Evolutionary conservation across 2,329 filamentous ascomycete species (phyloP).

Genomic region (Fusarium nelsonii): DNA sequence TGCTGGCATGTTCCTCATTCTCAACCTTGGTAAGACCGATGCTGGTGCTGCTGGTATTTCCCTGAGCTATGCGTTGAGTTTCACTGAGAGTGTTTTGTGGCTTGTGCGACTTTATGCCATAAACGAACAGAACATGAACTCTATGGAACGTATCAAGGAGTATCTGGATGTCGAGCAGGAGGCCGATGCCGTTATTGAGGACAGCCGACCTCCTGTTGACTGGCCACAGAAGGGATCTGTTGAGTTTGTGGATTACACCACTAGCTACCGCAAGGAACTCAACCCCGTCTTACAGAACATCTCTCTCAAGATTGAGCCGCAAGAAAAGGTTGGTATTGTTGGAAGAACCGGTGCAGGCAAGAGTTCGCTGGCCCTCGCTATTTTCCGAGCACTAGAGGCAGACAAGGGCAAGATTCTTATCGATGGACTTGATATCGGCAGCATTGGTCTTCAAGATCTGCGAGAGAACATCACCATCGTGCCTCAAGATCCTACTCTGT

Average conservation of each 20-base stretch:
- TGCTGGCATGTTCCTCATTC: conserved; percentile 89
- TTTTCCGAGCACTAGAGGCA: conserved; percentile 94
- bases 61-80: conserved; percentile 94
- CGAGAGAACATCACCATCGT: conserved; percentile 97
- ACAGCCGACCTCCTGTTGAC: conserved; percentile 79
- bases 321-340: conserved; percentile 95
- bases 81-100: conserved; percentile 97
- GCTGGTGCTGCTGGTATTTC: conserved; percentile 93
- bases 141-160: conserved; percentile 96
- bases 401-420: conserved; percentile 90
- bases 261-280: conserved; percentile 87
- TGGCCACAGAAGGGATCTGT: conserved; percentile 91
- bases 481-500: conserved; percentile 94
- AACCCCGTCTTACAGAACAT: conserved; percentile 87
- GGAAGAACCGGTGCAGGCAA: conserved; percentile 96
- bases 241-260: conserved; percentile 90
- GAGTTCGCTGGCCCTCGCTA: conserved; percentile 90
- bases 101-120: conserved; percentile 92
- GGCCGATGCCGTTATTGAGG: conserved; percentile 80
- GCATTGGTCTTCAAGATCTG: conserved; percentile 92
- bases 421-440: conserved; percentile 89
- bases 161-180: conserved; percentile 98
- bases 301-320: conserved; percentile 85
- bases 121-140: conserved; percentile 99
- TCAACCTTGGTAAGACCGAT: conserved; percentile 85